These are phyloP conservation scores for Corylus americana DNA, from an alignment of 306 rosid species.

Conservation along the genomic window DNA sequence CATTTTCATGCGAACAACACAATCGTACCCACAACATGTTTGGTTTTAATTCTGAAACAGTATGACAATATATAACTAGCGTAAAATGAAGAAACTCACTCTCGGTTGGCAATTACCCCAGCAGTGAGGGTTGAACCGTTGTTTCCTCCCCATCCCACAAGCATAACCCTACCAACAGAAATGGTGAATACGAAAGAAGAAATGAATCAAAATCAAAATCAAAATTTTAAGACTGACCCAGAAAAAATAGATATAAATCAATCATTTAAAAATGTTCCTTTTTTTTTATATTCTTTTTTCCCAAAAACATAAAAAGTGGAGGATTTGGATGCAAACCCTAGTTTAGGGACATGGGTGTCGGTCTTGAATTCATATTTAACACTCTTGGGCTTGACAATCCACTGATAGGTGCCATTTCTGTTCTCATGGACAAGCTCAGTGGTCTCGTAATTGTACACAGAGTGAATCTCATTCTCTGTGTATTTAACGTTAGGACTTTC, in stretches of 20 bases:
- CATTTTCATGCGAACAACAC: not conserved
- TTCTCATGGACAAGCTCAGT: constrained; percentile 90
- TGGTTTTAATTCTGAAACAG: not conserved
- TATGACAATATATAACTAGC: not conserved
- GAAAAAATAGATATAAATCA: not conserved
- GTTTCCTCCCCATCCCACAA: constrained; percentile 99
- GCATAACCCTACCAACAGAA: constrained; percentile 67
- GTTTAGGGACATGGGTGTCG: constrained; percentile 67
- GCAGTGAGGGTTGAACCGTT: constrained; percentile 89
- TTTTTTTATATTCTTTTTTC: not conserved
- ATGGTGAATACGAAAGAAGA: not conserved
- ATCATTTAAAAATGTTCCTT: not conserved
- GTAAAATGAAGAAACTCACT: constrained; percentile 49
- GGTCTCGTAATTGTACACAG: constrained; percentile 83
- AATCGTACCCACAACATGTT: not conserved
- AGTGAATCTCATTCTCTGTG: constrained; percentile 74
- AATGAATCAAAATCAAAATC: not conserved
- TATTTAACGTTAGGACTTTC: constrained; percentile 81
- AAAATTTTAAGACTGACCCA: not conserved
- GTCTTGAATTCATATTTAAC: constrained; percentile 83
- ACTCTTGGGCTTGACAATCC: constrained; percentile 89
- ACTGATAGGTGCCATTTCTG: constrained; percentile 76
- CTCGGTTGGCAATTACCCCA: constrained; percentile 89
- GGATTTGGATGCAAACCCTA: constrained; percentile 63
- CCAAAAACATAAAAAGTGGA: no score